Conservation (phyloP, 2,329 filamentous ascomycete species). For the Hypomyces rosellus region DNA sequence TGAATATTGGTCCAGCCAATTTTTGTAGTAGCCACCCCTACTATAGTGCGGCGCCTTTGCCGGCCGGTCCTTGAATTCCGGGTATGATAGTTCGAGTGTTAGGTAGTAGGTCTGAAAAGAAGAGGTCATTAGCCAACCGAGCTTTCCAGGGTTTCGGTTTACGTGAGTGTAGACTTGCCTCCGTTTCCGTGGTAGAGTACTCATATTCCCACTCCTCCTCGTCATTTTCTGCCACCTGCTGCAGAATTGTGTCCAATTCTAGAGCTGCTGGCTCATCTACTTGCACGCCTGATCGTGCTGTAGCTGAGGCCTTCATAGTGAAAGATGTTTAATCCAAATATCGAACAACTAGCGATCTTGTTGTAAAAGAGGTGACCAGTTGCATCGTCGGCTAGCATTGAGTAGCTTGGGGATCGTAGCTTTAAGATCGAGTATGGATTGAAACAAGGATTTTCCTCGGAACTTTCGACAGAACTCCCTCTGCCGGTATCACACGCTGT, state of each 20-base stretch:
- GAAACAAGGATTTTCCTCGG: too few relatives aligned
- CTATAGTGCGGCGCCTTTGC: slow-evolving; percentile 32
- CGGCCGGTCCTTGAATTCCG: slow-evolving; percentile 46
- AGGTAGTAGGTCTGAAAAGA: slow-evolving; percentile 53
- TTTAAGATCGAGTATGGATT: too few relatives aligned
- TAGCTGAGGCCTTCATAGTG: slow-evolving; percentile 4
- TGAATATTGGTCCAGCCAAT: slow-evolving; percentile 30
- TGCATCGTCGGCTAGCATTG: neutral
- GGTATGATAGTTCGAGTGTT: slow-evolving; percentile 56
- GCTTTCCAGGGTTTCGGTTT: neutral
- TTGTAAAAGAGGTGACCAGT: neutral
- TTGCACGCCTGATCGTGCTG: slow-evolving; percentile 4
- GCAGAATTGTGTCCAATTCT: slow-evolving; percentile 21
- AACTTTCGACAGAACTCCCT: too few relatives aligned
- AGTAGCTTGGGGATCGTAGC: too few relatives aligned
- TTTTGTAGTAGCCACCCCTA: slow-evolving; percentile 42
- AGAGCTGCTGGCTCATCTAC: slow-evolving; percentile 22
- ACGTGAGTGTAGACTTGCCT: slow-evolving; percentile 32
- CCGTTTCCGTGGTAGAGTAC: slow-evolving; percentile 57
- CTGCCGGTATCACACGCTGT: too few relatives aligned
- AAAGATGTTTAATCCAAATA: neutral
- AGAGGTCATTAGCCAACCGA: neutral
- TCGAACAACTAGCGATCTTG: neutral
- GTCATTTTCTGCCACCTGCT: slow-evolving; percentile 29
- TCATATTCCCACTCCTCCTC: slow-evolving; percentile 63